Conservation (phyloP, 164 flowering plant species). For the Malania oleifera region DNA sequence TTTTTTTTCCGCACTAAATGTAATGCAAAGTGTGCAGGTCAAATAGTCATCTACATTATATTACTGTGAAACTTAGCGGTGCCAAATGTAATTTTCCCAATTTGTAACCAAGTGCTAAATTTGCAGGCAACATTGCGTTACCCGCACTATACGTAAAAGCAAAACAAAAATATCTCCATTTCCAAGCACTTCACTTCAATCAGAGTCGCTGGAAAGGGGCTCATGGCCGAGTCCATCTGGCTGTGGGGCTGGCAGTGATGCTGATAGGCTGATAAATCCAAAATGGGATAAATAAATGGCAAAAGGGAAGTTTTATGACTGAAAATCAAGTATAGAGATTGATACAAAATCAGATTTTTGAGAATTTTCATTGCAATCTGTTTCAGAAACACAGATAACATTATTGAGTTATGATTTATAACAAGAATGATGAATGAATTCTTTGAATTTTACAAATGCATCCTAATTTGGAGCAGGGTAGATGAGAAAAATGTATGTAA, state of each 20-base stretch:
- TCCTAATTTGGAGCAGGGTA: constrained; percentile 9
- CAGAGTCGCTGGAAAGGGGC: constrained; percentile 3
- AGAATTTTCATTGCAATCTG: background rate
- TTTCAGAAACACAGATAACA: constrained; percentile 1
- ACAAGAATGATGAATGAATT: constrained; percentile 17
- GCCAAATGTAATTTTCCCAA: no score
- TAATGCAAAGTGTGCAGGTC: no score
- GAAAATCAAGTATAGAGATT: background rate
- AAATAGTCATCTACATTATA: no score
- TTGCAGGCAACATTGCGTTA: no score
- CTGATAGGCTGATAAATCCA: background rate
- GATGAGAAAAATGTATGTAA: constrained; percentile 4
- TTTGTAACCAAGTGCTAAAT: no score
- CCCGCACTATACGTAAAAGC: no score
- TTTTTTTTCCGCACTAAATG: no score
- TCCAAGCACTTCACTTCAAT: no score
- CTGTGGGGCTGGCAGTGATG: constrained; percentile 6
- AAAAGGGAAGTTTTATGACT: no score
- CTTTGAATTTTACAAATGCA: constrained; percentile 14
- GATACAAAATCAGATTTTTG: no score
- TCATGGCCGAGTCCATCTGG: background rate
- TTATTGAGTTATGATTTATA: constrained; percentile 8
- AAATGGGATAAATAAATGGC: background rate
- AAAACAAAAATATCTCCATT: no score
- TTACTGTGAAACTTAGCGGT: no score